Evolutionary conservation across 2,329 filamentous ascomycete genomes (phyloP).

Genomic region (Calonectria henricotiae): DNA sequence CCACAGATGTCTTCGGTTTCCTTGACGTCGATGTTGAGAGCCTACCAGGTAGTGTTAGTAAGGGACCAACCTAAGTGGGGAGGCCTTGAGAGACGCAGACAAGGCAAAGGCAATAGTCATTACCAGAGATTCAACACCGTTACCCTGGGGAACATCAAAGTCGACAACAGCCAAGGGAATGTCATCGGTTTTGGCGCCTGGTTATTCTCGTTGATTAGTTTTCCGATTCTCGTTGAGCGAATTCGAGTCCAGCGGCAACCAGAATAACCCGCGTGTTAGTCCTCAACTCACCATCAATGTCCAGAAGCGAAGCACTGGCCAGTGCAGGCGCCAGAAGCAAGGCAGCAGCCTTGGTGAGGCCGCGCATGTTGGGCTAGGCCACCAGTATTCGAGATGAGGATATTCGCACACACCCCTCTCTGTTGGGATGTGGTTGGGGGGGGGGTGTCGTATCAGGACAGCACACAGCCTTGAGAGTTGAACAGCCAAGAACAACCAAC

Average conservation of each 20-base stretch:
- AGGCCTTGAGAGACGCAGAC: not conserved
- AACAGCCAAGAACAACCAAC: constrained; percentile 15
- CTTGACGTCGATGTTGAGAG: constrained; percentile 64
- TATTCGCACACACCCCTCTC: constrained; percentile 16
- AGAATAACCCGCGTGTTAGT: constrained; percentile 24
- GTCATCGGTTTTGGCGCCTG: constrained; percentile 13
- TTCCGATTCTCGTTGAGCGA: not conserved
- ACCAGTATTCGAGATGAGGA: constrained; percentile 18
- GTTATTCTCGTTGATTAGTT: constrained; percentile 7
- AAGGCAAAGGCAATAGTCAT: constrained; percentile 5
- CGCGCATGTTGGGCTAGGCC: constrained; percentile 49
- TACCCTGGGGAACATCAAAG: constrained; percentile 30
- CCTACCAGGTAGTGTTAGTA: constrained; percentile 46
- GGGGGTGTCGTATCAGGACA: constrained; percentile 14
- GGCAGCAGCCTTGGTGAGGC: constrained; percentile 52
- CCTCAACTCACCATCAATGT: constrained; percentile 30
- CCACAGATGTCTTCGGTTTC: constrained; percentile 66
- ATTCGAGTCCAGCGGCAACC: constrained; percentile 9
- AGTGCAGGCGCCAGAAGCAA: constrained; percentile 50
- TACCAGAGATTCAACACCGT: constrained; percentile 32
- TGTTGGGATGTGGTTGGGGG: constrained; percentile 9
- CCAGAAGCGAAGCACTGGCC: constrained; percentile 37
- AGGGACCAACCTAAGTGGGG: not conserved
- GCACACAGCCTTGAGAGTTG: constrained; percentile 16
- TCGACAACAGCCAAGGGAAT: constrained; percentile 32